These are phyloP conservation scores for Colletotrichum tofieldiae DNA, from an alignment of 2,329 filamentous ascomycete genomes.

Conservation along the genomic window DNA sequence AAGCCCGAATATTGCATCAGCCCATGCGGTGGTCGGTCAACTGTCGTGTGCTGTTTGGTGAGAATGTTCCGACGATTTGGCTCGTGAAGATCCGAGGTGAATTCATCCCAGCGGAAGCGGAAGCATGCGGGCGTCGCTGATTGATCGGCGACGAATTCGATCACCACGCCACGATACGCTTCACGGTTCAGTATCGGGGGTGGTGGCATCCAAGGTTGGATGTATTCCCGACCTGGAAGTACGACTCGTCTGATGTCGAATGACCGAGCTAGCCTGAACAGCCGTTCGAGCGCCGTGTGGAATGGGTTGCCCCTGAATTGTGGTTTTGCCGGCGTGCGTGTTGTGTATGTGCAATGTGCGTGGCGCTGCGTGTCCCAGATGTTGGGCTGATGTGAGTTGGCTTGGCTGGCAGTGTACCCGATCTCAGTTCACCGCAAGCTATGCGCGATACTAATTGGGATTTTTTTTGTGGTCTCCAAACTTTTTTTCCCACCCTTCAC, in stretches of 20 bases:
- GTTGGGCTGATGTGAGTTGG: not conserved
- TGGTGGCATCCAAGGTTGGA: not conserved
- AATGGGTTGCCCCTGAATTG: slow-evolving; percentile 22
- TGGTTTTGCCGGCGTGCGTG: not conserved
- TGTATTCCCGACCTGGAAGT: not conserved
- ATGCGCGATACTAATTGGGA: slow-evolving; percentile 7
- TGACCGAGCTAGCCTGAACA: not conserved
- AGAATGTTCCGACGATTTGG: slow-evolving; percentile 6
- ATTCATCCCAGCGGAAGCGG: slow-evolving; percentile 19
- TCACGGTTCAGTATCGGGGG: not conserved
- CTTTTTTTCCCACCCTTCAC: not conserved
- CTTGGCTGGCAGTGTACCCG: slow-evolving; percentile 21
- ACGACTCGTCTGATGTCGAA: slow-evolving; percentile 7
- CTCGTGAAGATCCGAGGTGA: slow-evolving; percentile 2
- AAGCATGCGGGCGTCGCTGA: slow-evolving; percentile 1
- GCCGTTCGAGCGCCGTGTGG: slow-evolving; percentile 1
- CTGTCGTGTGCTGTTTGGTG: not conserved
- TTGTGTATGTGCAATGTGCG: slow-evolving; percentile 7
- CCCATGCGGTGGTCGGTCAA: slow-evolving; percentile 13
- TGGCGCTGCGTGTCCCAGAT: slow-evolving; percentile 25
- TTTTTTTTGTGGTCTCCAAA: slow-evolving; percentile 6
- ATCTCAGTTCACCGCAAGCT: slow-evolving; percentile 1
- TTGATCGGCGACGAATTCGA: slow-evolving; percentile 9
- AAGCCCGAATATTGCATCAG: slow-evolving; percentile 6
- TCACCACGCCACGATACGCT: not conserved